Evolutionary conservation across 805 yeast species (phyloP), one percentile per base, ranked within the genome.

Genomic region (Clavispora santaluciae): DNA sequence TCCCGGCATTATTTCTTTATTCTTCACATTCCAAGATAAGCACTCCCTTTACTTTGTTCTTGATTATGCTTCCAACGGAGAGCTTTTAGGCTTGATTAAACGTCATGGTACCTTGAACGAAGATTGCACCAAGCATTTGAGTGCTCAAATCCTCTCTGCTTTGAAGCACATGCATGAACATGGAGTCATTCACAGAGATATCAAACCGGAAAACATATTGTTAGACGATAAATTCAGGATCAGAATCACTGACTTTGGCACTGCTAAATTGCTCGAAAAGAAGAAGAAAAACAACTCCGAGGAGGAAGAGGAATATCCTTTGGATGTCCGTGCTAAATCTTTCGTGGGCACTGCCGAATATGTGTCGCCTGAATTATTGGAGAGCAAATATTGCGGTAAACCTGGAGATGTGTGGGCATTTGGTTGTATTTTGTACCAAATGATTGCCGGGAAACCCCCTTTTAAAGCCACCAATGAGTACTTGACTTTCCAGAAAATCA

Each of bases 301-400:
- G 9, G 50, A 28, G 10, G 45, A 47, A 16, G 79, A 75, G 28
- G 66, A 62, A 8, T 84, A 79, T 54, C 89, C 90, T 8, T 55
- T 72, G 12, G 83, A 83, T 52, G 78, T 80, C 1, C 72, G 79
- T 51, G 89, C 93, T 5, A 81, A 76, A 49, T 85, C 93, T 0
- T 86, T 86, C 63, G 95, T 86, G 22, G 95, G 95, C 4, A 85
- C 91, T 0, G 91, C 91, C 0, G 91, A 84, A 51, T 84, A 84
- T 52, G 90, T 85, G 6, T 81, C 90, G 0, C 95, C 95, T 0
- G 95, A 86, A 53, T 64, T 86, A 28, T 65, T 86, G 44, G 86
- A 82, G 47, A 85, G 76, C 53, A 85, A 83, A 53, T 81, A 78
- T 50, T 73, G 79, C 51, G 82, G 83, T 5, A 76, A 76, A 46